phyloP scores from a whole-genome alignment of 257 asterid species.

The Gentiana straminea region DNA sequence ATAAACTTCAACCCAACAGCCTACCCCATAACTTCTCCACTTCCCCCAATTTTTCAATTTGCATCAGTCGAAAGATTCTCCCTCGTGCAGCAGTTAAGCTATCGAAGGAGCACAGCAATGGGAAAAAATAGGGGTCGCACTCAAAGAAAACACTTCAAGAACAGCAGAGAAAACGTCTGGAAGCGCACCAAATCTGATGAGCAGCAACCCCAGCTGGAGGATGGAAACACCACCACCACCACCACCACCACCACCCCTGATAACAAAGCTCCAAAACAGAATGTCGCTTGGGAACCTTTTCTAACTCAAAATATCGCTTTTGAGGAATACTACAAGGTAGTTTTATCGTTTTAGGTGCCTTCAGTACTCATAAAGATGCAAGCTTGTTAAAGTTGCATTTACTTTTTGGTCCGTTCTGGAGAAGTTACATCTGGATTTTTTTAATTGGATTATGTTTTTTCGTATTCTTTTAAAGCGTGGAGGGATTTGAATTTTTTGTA shows the following conservation, averaged over 20 bases:
- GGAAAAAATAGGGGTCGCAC: conserved; percentile 75
- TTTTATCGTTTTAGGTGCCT: neutral
- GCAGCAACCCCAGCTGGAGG: conserved; percentile 10
- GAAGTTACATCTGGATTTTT: neutral
- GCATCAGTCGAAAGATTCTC: neutral
- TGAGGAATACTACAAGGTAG: conserved; percentile 84
- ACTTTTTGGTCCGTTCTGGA: neutral
- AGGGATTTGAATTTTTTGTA: conserved; percentile 8
- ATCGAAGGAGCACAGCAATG: too few relatives aligned
- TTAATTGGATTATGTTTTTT: neutral
- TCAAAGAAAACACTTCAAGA: conserved; percentile 80
- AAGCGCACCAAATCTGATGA: conserved; percentile 56
- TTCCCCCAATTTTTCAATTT: neutral
- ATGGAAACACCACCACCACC: conserved; percentile 14
- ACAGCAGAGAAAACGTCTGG: conserved; percentile 84
- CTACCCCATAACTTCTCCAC: neutral
- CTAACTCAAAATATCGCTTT: conserved; percentile 59
- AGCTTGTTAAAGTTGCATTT: neutral
- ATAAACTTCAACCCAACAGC: neutral
- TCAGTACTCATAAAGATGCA: too few relatives aligned
- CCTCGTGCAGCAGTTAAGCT: neutral
- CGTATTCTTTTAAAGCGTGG: neutral
- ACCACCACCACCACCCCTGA: conserved; percentile 14
- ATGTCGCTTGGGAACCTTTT: conserved; percentile 56
- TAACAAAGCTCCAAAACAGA: conserved; percentile 9